Percentiles rank a stretch among this genome's conserved stretches.
Conservation (phyloP, 805 yeast species). For the Kodamaea restingae region DNA sequence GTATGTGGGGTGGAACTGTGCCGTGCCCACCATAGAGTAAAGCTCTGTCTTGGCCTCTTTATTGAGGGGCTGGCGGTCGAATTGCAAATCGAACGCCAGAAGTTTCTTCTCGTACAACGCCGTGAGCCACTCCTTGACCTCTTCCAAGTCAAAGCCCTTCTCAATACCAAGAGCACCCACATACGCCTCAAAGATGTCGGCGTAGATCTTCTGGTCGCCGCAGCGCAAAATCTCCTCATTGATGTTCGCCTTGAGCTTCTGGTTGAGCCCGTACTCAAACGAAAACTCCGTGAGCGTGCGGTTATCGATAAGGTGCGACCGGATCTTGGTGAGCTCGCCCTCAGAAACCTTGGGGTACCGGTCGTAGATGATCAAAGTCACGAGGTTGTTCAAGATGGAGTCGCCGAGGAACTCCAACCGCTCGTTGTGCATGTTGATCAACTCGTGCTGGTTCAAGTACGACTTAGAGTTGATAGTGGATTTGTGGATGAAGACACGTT, state of each 20-base stretch:
- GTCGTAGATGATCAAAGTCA: slow-evolving; percentile 63
- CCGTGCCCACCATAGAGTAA: slow-evolving; percentile 76
- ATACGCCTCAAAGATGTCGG: slow-evolving; percentile 93
- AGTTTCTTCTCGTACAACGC: slow-evolving; percentile 48
- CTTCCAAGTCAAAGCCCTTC: slow-evolving; percentile 42
- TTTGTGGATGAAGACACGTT: slow-evolving; percentile 77
- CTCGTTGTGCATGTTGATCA: slow-evolving; percentile 69
- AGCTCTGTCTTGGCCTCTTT: slow-evolving; percentile 72
- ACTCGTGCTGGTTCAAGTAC: slow-evolving; percentile 53
- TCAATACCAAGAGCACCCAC: slow-evolving; percentile 79
- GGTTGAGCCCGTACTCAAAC: slow-evolving; percentile 59
- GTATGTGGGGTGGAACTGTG: slow-evolving; percentile 60
- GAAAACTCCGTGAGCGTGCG: slow-evolving; percentile 70
- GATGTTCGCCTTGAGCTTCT: slow-evolving; percentile 47
- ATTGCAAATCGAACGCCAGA: slow-evolving; percentile 27
- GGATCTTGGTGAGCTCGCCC: slow-evolving; percentile 70
- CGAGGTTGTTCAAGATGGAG: slow-evolving; percentile 69
- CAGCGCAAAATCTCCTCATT: slow-evolving; percentile 42
- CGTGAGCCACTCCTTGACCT: slow-evolving; percentile 55
- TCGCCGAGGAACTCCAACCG: slow-evolving; percentile 90
- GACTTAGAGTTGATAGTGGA: slow-evolving; percentile 61
- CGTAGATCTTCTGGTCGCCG: slow-evolving; percentile 67
- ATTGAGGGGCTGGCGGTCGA: slow-evolving; percentile 41
- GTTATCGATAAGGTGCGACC: slow-evolving; percentile 72
- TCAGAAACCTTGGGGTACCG: slow-evolving; percentile 69